Base-by-base conservation (phyloP, 306 rosid genomes). In the Begonia peltatifolia region DNA sequence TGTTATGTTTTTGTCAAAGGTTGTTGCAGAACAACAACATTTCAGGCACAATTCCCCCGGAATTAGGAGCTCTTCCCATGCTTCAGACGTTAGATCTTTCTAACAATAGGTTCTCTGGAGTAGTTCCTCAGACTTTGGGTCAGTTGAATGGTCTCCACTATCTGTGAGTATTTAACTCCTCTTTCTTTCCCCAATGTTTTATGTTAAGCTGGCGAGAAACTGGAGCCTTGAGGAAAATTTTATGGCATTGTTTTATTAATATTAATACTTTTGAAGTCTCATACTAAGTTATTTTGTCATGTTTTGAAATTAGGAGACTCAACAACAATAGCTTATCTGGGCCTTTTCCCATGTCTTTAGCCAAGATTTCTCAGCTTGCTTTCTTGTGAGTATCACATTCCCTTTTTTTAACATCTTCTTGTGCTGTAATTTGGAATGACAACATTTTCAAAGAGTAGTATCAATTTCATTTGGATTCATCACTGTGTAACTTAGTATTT, bases 301-400 rank as follows among this genome's bases (percentile, higher is more conserved):
- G 65, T 50, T 44, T 60, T 9, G 88, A 65, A 67, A 50, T 47
- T 69, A 90, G 97, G 86, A 90, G 95, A 82, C 77, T 90, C 67
- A 90, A 85, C 80, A 90, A 90, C 74, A 90, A 90, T 73, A 90
- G 81, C 72, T 69, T 90, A 73, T 74, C 84, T 62, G 97, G 97
- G 62, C 64, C 81, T 38, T 83, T 90, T 79, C 97, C 95, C 2
- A 74, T 63, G 51, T 78, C 87, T 35, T 62, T 85, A 56, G 78
- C 85, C 57, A 90, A 80, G 69, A 76, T 71, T 46, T 72, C 92
- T 20, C 85, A 75, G 66, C 97, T 90, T 83, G 71, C 94, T 80
- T 90, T 90, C 95, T 78, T 90, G 97, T 90, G 83, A 90, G 97
- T 82, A 62, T 80, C 42, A 75, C 22, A 68, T 73, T 56, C 55